phyloP scores from a whole-genome alignment of 768 basidiomycete species.

The Gymnopilus junonius region DNA sequence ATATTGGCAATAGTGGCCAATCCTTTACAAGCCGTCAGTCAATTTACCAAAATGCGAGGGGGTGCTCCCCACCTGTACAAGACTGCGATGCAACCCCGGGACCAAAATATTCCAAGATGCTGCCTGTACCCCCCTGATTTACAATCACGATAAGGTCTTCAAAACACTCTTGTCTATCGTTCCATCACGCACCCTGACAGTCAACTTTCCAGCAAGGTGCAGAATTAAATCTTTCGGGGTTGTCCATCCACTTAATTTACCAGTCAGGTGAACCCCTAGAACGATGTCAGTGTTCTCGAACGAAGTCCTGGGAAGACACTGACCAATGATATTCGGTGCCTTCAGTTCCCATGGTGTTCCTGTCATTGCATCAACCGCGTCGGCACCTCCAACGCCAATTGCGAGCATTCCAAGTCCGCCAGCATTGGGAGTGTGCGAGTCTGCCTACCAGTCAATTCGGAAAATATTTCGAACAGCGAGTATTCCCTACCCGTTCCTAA shows the following conservation, averaged over 20 bases:
- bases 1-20: constrained; percentile 97
- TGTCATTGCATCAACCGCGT: constrained; percentile 98
- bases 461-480: background rate
- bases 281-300: background rate
- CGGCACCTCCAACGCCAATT: constrained; percentile 98
- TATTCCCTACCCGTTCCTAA: constrained; percentile 69
- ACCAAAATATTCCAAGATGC: constrained; percentile 96
- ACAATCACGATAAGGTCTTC: background rate
- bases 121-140: constrained; percentile 88
- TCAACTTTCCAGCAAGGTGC: constrained; percentile 91
- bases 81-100: constrained; percentile 89
- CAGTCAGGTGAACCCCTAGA: constrained; percentile 85
- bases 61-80: constrained; percentile 71
- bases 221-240: constrained; percentile 97
- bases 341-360: constrained; percentile 98
- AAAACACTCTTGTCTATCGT: background rate
- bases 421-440: constrained; percentile 98
- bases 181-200: constrained; percentile 72
- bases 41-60: background rate
- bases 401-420: constrained; percentile 96
- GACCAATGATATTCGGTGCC: constrained; percentile 83
- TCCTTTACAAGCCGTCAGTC: constrained; percentile 44
- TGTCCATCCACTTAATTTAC: constrained; percentile 87
- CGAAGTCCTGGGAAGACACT: constrained; percentile 22
- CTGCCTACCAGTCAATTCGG: constrained; percentile 39